Base-by-base conservation (phyloP, 1,284 basidiomycete genomes). In the Trichosporon coremiiforme region DNA sequence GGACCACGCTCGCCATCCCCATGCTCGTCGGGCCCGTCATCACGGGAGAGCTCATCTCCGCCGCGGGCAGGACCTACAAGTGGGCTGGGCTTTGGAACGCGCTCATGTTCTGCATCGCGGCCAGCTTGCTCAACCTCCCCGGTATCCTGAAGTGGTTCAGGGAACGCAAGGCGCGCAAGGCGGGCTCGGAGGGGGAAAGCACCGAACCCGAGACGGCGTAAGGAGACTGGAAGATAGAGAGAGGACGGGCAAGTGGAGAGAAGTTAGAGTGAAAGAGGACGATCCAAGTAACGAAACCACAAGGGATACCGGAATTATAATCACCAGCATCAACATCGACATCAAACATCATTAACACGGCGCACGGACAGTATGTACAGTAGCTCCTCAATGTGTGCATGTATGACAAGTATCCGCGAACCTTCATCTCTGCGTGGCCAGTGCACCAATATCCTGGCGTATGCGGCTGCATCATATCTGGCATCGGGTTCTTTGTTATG, bases 11-110 rank as follows among this genome's bases (percentile, higher is more conserved):
- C 10, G 71, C 75, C 1, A 50, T 80, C 1, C 75, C 79, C 0
- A 67, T 76, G n/a, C 73, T 82, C 15, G 75, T 75, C 9, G 81
- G 82, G 1, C 82, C 82, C 1, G 76, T 78, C 60, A 75, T 79
- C 22, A 71, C 75, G 45, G 80, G 79, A 15, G 65, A 67, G 17
- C 69, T 80, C 31, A 73, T 79, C 47, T 65, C 70, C 4, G 66
- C 66, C 0, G 60, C 71, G 15, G 69, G 68, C 13, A 67, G 70
- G 33, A 35, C 15, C 45, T 67, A 62, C 31, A 50, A n/a, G 29
- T 67, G 57, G 17, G 66, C 66, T n/a, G 57, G 57, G 17, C 57
- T 60, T 35, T 60, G 57, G 57, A 60, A 60, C 57, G 57, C 31
- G 29, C 57, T 60, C 57, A 60, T 60, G 57, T 60, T 60, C 29